These are phyloP conservation scores for Clarireedia monteithiana DNA, from an alignment of 2,329 filamentous ascomycete species.

Conservation along the genomic window DNA sequence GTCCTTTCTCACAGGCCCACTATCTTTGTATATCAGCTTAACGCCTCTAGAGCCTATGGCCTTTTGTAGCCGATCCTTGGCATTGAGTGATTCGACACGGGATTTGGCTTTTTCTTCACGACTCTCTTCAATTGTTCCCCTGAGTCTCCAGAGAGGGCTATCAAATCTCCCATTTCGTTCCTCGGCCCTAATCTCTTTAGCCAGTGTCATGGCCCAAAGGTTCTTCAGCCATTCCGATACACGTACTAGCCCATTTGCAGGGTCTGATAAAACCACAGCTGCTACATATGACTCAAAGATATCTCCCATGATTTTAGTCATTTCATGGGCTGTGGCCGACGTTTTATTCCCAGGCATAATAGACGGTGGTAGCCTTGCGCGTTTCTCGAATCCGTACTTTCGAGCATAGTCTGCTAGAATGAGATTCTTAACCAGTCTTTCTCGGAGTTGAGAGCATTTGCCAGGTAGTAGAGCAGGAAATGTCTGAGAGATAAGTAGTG, in stretches of 20 bases:
- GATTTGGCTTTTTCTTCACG: neutral
- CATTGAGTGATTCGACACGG: constrained; percentile 9
- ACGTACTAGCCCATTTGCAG: constrained; percentile 49
- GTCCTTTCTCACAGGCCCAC: constrained; percentile 45
- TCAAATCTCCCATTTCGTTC: constrained; percentile 24
- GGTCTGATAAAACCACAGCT: constrained; percentile 63
- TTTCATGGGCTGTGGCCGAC: constrained; percentile 37
- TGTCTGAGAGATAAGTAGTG: constrained; percentile 65
- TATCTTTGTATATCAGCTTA: constrained; percentile 53
- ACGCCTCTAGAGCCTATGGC: constrained; percentile 46
- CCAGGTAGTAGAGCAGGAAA: constrained; percentile 61
- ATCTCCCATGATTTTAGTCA: constrained; percentile 71
- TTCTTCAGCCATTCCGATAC: constrained; percentile 64
- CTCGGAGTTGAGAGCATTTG: constrained; percentile 66
- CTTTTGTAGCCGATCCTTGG: constrained; percentile 46
- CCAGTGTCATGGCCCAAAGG: constrained; percentile 63
- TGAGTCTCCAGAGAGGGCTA: constrained; percentile 25
- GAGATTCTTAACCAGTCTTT: constrained; percentile 72
- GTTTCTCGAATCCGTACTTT: constrained; percentile 62
- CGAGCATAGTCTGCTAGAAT: constrained; percentile 64
- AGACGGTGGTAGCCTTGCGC: constrained; percentile 40
- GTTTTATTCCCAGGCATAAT: neutral
- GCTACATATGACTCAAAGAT: constrained; percentile 89
- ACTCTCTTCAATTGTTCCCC: constrained; percentile 12
- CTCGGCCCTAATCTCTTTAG: constrained; percentile 41